Base-by-base conservation (phyloP, 805 yeast species). In the Kluyveromyces lactis region DNA sequence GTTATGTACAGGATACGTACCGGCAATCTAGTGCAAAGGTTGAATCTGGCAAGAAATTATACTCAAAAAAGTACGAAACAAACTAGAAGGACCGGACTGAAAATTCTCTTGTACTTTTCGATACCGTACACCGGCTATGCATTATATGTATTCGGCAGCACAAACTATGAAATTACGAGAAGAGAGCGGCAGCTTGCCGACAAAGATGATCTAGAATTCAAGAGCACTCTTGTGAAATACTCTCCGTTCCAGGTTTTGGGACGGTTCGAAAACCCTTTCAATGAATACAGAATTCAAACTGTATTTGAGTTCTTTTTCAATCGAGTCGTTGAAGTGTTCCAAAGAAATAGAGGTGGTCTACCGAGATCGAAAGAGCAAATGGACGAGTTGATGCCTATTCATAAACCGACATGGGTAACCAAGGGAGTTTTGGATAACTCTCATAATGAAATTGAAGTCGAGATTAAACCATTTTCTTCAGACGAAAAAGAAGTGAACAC, bases 221-320 rank as follows among this genome's bases (percentile, higher is more conserved):
- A 38, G 12, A 34, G 42, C 28, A 46, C 64, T 12, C 33, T 59
- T 35, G 33, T 43, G 35, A 67, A 68, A 47, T 78, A 67, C 45
- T 60, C 65, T 3, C 65, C 76, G 2, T 51, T 79, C 43, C 63
- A 64, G n/a, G 64, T 86, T 1, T 72, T 73, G 15, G 96, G 97
- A 8, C 67, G 87, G 49, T 90, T 75, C 62, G 92, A 86, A 42
- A 90, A 90, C 52, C 97, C 97, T 2, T 90, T 90, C 56, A 72
- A 72, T 13, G 96, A 90, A 55, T 90, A 90, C 56, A 69, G 97
- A 38, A 82, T 86, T 5, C 97, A 89, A 60, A 86, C 96, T 0
- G 68, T 86, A 7, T 83, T 83, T 55, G 97, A 90, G 62, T 90
- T 89, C 60, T 65, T 85, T 21, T 67, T 74, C 31, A 81, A 89